Evolutionary conservation across 495 filamentous ascomycete species (phyloP).

Genomic region (Sporormia fimetaria): DNA sequence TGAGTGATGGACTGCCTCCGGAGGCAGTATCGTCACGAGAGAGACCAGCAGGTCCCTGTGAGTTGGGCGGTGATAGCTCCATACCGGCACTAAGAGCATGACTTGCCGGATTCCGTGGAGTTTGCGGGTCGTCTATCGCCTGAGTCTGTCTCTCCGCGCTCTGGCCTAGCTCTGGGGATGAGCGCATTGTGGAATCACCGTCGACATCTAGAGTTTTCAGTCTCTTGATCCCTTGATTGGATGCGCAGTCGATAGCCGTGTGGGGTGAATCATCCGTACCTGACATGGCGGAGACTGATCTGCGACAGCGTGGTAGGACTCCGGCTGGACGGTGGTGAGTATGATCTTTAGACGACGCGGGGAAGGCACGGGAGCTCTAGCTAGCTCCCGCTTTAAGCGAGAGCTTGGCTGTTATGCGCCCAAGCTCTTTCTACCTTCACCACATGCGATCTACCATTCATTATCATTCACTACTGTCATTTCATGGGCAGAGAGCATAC

Average conservation of each 20-base stretch:
- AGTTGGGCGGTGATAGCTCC: conserved; percentile 46
- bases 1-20: conserved; percentile 19
- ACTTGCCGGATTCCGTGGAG: conserved; percentile 9
- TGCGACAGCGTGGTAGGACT: background rate
- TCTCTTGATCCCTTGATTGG: background rate
- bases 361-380: conserved; percentile 1
- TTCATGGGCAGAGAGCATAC: no score
- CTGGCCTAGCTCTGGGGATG: conserved; percentile 34
- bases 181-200: conserved; percentile 47
- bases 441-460: no score
- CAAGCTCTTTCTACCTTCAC: background rate
- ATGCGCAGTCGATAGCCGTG: background rate
- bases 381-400: conserved; percentile 15
- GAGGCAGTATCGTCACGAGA: conserved; percentile 9
- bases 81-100: conserved; percentile 18
- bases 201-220: conserved; percentile 34
- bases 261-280: conserved; percentile 4
- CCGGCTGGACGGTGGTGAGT: background rate
- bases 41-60: conserved; percentile 32
- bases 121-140: conserved; percentile 18
- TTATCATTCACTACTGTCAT: no score
- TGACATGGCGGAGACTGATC: conserved; percentile 8
- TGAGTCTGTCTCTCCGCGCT: conserved; percentile 33
- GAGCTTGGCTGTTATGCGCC: conserved; percentile 27
- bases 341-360: conserved; percentile 5